Evolutionary conservation across 495 filamentous ascomycete genomes (phyloP).

Genomic region (Neurospora cerealis): DNA sequence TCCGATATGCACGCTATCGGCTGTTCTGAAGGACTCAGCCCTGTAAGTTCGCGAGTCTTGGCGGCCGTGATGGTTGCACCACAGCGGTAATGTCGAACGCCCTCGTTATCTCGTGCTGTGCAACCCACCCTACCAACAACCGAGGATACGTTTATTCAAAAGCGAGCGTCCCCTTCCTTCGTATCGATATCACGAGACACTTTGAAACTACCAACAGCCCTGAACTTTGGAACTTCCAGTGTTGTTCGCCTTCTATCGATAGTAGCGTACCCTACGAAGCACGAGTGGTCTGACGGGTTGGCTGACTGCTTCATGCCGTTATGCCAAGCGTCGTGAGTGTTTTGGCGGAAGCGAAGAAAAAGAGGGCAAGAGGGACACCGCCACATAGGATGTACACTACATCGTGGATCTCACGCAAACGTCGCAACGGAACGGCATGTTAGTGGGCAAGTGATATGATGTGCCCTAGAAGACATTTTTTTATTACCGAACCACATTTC

Average conservation of each 20-base stretch:
- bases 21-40: not conserved
- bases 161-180: not conserved
- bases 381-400: no score
- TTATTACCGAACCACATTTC: no score
- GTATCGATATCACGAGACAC: not conserved
- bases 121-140: not conserved
- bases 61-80: not conserved
- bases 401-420: no score
- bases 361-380: no score
- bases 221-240: not conserved
- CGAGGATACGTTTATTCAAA: not conserved
- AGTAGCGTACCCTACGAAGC: not conserved
- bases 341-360: no score
- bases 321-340: not conserved
- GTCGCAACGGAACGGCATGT: no score
- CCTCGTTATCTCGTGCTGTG: not conserved
- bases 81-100: not conserved
- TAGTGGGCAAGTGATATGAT: no score
- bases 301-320: not conserved
- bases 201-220: not conserved
- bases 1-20: not conserved
- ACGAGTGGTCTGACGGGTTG: not conserved
- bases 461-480: no score
- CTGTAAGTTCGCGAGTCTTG: not conserved
- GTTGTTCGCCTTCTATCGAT: not conserved